Percentiles rank a stretch among this genome's conserved stretches.
These are phyloP conservation scores for Saraca asoca DNA, from an alignment of 331 rosid species.

Conservation along the genomic window DNA sequence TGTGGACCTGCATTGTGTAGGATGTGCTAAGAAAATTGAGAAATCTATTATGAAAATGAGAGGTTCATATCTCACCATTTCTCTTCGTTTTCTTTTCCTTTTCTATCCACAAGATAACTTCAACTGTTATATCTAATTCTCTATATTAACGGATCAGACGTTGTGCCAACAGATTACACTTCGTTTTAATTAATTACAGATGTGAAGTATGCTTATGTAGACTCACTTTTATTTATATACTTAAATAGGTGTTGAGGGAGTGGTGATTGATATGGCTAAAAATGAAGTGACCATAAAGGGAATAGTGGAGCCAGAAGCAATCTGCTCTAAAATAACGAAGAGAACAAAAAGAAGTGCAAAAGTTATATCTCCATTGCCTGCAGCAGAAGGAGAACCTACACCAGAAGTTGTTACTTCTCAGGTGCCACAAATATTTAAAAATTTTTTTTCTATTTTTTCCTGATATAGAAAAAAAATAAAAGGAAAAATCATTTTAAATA, in stretches of 20 bases:
- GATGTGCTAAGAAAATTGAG: constrained; percentile 88
- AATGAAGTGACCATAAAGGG: constrained; percentile 94
- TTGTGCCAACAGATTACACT: no score
- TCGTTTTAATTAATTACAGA: no score
- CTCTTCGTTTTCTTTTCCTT: background rate
- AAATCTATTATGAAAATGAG: constrained; percentile 63
- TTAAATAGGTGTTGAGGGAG: constrained; percentile 80
- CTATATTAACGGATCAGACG: no score
- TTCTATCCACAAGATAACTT: no score
- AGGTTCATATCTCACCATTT: constrained; percentile 44
- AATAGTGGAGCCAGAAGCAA: constrained; percentile 81
- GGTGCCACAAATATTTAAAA: background rate
- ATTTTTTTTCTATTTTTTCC: background rate
- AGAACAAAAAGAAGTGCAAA: constrained; percentile 68
- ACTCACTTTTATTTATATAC: constrained; percentile 27
- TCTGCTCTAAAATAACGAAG: constrained; percentile 63
- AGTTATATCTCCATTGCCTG: constrained; percentile 85
- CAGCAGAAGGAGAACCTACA: constrained; percentile 82
- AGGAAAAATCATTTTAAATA: background rate
- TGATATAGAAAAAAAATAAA: no score
- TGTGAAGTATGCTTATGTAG: no score
- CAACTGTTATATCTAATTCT: no score
- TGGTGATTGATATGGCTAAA: constrained; percentile 64
- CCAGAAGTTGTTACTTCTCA: constrained; percentile 78
- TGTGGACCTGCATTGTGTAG: constrained; percentile 85